Conservation (phyloP, 2,329 filamentous ascomycete genomes). For the Akanthomyces lecanii region DNA sequence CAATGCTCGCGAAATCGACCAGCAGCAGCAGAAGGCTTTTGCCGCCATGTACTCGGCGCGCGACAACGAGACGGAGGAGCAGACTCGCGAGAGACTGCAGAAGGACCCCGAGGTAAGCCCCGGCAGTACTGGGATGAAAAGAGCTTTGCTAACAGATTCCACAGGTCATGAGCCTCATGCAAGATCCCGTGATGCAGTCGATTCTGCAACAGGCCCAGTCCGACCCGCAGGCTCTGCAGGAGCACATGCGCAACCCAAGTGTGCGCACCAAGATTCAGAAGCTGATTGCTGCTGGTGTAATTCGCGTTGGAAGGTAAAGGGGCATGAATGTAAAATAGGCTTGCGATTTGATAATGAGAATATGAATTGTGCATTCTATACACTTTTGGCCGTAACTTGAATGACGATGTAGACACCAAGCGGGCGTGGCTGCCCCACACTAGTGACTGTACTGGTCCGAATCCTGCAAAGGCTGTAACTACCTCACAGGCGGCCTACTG, state of each 20-base stretch:
- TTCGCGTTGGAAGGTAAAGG: constrained; percentile 58
- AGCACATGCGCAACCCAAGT: constrained; percentile 92
- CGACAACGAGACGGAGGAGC: constrained; percentile 92
- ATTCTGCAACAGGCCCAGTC: constrained; percentile 95
- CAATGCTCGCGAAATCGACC: constrained; percentile 86
- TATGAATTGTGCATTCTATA: constrained; percentile 5
- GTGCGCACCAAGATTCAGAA: constrained; percentile 91
- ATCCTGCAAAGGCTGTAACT: too few relatives aligned
- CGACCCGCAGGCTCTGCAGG: constrained; percentile 85
- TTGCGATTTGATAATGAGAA: constrained; percentile 16
- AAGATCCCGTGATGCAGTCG: constrained; percentile 96
- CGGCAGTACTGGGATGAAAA: neutral
- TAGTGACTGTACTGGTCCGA: neutral
- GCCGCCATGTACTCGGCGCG: constrained; percentile 84
- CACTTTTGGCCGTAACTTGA: neutral
- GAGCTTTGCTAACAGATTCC: constrained; percentile 25
- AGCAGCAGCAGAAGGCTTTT: constrained; percentile 90
- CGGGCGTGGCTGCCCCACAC: neutral
- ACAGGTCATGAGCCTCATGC: constrained; percentile 81
- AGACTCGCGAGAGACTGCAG: constrained; percentile 87
- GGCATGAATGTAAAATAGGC: constrained; percentile 14
- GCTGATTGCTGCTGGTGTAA: constrained; percentile 87
- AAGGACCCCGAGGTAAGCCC: constrained; percentile 79
- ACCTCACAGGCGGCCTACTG: too few relatives aligned
- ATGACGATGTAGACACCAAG: neutral